A percentile compares a stretch with the other conserved stretches of the same genome.
phyloP scores from a whole-genome alignment of 495 filamentous ascomycete genomes.

The Penicillium psychrofluorescens region DNA sequence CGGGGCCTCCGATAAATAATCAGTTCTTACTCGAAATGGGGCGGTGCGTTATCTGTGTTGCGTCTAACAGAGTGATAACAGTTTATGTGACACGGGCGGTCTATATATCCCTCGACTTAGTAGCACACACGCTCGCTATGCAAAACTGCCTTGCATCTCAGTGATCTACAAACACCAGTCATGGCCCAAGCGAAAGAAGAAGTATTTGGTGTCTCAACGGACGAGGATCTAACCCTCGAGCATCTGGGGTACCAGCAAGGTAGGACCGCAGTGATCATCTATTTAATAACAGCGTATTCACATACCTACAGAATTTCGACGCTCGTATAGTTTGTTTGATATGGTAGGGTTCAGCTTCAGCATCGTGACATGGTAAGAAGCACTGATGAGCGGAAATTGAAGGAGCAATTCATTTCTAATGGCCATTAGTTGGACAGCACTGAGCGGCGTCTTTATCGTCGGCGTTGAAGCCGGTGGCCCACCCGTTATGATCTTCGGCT shows the following conservation, averaged over 20 bases:
- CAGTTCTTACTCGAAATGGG: neutral
- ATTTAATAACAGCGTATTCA: too few relatives aligned
- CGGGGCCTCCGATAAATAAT: neutral
- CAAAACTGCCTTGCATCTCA: too few relatives aligned
- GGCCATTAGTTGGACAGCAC: constrained; percentile 32
- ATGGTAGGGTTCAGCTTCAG: constrained; percentile 45
- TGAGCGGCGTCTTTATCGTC: constrained; percentile 38
- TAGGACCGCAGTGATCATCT: neutral
- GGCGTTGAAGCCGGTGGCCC: constrained; percentile 39
- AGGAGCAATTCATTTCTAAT: neutral
- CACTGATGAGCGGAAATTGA: neutral
- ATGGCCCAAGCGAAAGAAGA: constrained; percentile 1
- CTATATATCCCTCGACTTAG: neutral
- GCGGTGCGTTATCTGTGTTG: neutral
- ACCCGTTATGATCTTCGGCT: constrained; percentile 42
- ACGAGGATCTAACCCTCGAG: constrained; percentile 33
- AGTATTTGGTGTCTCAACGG: constrained; percentile 16
- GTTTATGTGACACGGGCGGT: too few relatives aligned
- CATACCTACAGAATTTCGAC: constrained; percentile 29
- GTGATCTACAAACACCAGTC: too few relatives aligned
- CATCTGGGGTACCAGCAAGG: constrained; percentile 42
- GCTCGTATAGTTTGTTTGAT: constrained; percentile 39
- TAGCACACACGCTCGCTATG: neutral
- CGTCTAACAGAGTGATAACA: neutral
- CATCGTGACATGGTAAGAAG: constrained; percentile 32